Evolutionary conservation across 768 basidiomycete species (phyloP).

Genomic region (Hirschioporus abietinus): DNA sequence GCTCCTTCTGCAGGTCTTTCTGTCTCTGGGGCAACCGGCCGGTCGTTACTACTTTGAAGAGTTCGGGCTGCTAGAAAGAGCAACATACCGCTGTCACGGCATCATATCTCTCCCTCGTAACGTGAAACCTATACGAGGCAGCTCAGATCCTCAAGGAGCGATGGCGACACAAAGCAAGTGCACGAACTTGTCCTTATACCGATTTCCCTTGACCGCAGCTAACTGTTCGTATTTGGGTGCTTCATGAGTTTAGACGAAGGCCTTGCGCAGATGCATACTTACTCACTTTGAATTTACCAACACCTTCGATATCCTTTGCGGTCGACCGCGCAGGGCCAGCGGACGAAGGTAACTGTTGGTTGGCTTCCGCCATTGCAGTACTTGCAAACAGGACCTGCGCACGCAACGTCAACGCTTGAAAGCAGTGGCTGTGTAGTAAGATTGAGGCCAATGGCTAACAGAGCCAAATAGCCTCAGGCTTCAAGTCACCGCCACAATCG

Average conservation of each 20-base stretch:
- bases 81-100: neutral
- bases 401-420: too few relatives aligned
- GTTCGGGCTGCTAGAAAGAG: neutral
- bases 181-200: neutral
- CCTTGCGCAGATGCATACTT: neutral
- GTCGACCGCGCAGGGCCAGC: neutral
- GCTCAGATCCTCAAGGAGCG: neutral
- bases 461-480: neutral
- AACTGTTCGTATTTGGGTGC: neutral
- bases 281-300: neutral
- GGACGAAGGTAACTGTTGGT: neutral
- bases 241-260: neutral
- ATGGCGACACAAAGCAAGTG: neutral
- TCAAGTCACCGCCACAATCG: neutral
- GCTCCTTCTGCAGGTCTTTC: neutral
- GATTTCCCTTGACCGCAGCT: neutral
- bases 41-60: neutral
- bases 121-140: neutral
- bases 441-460: neutral
- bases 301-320: neutral
- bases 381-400: neutral
- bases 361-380: neutral
- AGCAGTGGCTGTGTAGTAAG: neutral
- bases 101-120: neutral
- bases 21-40: conserved; percentile 7